A percentile compares a stretch with the other conserved stretches of the same genome.
phyloP scores from a whole-genome alignment of 441 rosid genomes.

The Geranium incanum region DNA sequence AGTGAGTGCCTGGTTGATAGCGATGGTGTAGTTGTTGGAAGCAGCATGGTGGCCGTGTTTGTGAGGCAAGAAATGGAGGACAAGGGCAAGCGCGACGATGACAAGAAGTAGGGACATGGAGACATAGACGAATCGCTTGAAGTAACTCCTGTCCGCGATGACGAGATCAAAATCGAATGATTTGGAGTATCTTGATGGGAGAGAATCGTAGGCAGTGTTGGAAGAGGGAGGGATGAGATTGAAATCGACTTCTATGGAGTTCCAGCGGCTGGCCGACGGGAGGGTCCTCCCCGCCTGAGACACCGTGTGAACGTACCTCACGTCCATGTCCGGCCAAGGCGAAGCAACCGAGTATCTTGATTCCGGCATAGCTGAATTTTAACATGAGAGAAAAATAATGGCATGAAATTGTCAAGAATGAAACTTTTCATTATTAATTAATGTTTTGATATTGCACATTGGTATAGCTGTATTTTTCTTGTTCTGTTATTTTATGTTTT shows the following conservation, averaged over 20 bases:
- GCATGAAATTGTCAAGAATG: too few species aligned
- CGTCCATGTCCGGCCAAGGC: constrained; percentile 14
- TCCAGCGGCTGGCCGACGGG: constrained; percentile 43
- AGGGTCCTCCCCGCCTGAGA: constrained; percentile 39
- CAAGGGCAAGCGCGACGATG: constrained; percentile 21
- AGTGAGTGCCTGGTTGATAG: constrained; percentile 41
- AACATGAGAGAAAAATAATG: neutral
- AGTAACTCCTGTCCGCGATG: constrained; percentile 33
- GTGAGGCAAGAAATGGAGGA: constrained; percentile 34
- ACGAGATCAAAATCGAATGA: constrained; percentile 41
- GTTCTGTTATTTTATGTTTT: too few species aligned
- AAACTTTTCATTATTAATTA: neutral
- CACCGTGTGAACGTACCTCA: constrained; percentile 32
- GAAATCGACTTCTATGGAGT: constrained; percentile 35
- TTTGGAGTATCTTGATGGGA: constrained; percentile 44
- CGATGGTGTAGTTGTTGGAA: constrained; percentile 48
- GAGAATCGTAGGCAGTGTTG: constrained; percentile 26
- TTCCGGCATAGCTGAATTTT: constrained; percentile 19
- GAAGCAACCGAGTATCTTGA: constrained; percentile 17
- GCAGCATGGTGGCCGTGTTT: constrained; percentile 25
- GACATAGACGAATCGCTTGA: constrained; percentile 37
- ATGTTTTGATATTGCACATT: neutral
- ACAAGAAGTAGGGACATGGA: constrained; percentile 21
- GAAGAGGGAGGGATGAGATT: constrained; percentile 25
- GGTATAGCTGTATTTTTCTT: neutral